Base-by-base conservation (phyloP, 805 yeast species). In the Candida chilensis region DNA sequence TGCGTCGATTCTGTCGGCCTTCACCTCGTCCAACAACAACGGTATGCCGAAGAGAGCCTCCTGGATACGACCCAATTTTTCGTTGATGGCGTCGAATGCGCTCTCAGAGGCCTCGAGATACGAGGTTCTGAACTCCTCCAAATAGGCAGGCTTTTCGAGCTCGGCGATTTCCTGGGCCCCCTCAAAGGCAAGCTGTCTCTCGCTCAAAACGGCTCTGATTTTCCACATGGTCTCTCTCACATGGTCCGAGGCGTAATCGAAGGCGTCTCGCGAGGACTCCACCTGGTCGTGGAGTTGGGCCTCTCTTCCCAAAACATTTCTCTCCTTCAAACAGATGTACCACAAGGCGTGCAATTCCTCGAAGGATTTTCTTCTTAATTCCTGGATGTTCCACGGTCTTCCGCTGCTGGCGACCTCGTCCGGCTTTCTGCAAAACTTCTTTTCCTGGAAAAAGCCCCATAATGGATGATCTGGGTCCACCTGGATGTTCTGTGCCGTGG, bases 281-380 rank as follows among this genome's bases (percentile, higher is more conserved):
- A 60, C 51, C 40, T 64, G 63, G 7, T 39, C 46, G 24, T 62
- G 67, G 40, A 84, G 64, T 38, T 79, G 75, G 32, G 64, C 63
- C 52, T 92, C 97, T 42, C 95, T 70, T 20, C 75, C 76, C 33
- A 90, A 54, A 10, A 74, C 58, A 52, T 92, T 92, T 41, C 94
- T 64, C 54, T 92, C 95, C 49, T 74, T 82, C 40, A 90, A 57
- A 41, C 88, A 75, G 27, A 80, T 67, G 52, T 85, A 90, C 97
- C 98, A 92, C 44, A 92, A 63, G 21, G 76, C 71, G 54, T 92
- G 98, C 43, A 92, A 62, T 50, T 92, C 98, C 24, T 87, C 92
- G 48, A 87, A 92, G 12, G 85, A 74, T 54, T 92, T 92, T 37
- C 94, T 71, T 52, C 98, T 76, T 44, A 92, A 70, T 50, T 90